Base-by-base conservation (phyloP, 2,329 filamentous ascomycete genomes). In the Corniculantispora saksenae region DNA sequence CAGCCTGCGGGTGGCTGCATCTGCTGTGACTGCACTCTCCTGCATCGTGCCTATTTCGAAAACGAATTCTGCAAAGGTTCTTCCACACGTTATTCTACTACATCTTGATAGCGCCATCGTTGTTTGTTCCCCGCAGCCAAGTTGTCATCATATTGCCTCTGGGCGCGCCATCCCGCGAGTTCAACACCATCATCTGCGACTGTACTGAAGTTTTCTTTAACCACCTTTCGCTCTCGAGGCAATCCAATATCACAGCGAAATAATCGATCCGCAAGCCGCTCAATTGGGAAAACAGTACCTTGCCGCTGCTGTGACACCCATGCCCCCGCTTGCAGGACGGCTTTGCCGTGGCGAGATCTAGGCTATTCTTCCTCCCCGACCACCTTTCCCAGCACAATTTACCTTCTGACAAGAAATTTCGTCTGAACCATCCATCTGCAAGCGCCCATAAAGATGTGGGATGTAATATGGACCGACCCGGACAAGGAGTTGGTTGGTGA, bases 381-480 rank as follows among this genome's bases (percentile, higher is more conserved):
- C 23, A 13, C 48, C 48, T 10, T 50, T 29, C 7, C 29, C 43
- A 15, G 10, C 19, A 54, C 5, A 32, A 25, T 51, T n/a, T 56
- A 45, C 19, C 27, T 29, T 21, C 15, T 23, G 12, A 23, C 35
- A 32, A 43, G 35, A 23, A 21, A 13, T n/a, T 35, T 61, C 29
- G 35, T 43, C 59, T 23, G 3, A 29, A 29, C 23, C 15, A 3
- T 54, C 12, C 25, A 8, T 23, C 50, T 43, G 48, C 59, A 54
- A 45, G 17, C 35, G 13, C n/a, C 29, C 53, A 51, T 50, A 69
- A 73, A 64, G 53, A 88, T 88, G 85, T 87, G 86, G 71, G 84
- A 87, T 71, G 82, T 87, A 38, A 76, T 85, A 55, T 88, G 85
- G 85, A 84, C 83, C 4, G 85, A 87, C 64, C 83, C 82, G 25